Evolutionary conservation across 2,329 filamentous ascomycete species (phyloP).

Genomic region (Fusarium foetens): DNA sequence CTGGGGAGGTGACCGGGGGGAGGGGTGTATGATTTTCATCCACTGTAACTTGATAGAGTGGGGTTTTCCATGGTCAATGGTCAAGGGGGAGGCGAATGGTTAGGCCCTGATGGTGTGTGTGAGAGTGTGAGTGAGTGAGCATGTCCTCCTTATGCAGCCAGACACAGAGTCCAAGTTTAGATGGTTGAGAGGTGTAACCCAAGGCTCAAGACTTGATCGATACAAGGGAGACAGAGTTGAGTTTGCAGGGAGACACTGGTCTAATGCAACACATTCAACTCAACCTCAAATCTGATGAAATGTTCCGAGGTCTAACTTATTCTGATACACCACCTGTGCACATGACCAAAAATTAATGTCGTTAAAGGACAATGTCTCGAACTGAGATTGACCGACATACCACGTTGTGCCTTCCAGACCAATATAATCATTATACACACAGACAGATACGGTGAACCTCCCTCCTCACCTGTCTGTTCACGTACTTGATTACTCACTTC

Average conservation of each 20-base stretch:
- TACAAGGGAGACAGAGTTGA: slow-evolving; percentile 31
- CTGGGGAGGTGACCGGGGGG: slow-evolving; percentile 37
- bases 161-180: slow-evolving; percentile 2
- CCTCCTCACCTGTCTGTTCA: not conserved
- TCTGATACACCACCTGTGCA: slow-evolving; percentile 19
- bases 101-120: slow-evolving; percentile 26
- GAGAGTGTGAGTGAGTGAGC: not conserved
- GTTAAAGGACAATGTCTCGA: slow-evolving; percentile 29
- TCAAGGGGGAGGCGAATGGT: slow-evolving; percentile 38
- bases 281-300: slow-evolving; percentile 24
- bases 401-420: slow-evolving; percentile 8
- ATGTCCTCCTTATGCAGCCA: slow-evolving; percentile 22
- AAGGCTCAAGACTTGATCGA: slow-evolving; percentile 17
- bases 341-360: slow-evolving; percentile 31
- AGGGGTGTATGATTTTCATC: slow-evolving; percentile 35
- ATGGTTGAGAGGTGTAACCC: slow-evolving; percentile 12
- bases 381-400: slow-evolving; percentile 40
- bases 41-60: slow-evolving; percentile 31
- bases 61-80: slow-evolving; percentile 21
- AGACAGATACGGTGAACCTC: slow-evolving; percentile 31
- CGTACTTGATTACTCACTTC: not conserved
- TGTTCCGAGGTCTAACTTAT: slow-evolving; percentile 21
- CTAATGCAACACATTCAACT: slow-evolving; percentile 32
- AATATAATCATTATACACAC: slow-evolving; percentile 28
- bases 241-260: slow-evolving; percentile 23